Percentiles rank a stretch among this genome's conserved stretches.
These are phyloP conservation scores for Celoporthe dispersa DNA, from an alignment of 2,329 filamentous ascomycete species.

Conservation along the genomic window DNA sequence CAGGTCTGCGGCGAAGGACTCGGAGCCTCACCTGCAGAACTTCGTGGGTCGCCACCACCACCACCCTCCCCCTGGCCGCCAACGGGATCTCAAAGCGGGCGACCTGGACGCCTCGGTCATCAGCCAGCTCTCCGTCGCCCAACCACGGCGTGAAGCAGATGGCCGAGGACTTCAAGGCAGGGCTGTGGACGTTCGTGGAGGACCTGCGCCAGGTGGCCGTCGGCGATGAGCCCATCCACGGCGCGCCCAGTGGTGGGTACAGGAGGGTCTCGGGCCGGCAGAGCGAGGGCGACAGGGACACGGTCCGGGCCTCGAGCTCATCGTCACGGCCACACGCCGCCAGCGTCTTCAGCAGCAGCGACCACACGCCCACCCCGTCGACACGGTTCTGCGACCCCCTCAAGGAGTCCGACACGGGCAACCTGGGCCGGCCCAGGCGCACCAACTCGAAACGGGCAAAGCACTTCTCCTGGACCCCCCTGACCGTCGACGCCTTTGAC, in stretches of 20 bases:
- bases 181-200: conserved; percentile 92
- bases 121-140: conserved; percentile 42
- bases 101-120: conserved; percentile 60
- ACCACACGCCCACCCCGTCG: conserved; percentile 33
- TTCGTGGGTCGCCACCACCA: conserved; percentile 34
- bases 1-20: conserved; percentile 40
- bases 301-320: conserved; percentile 48
- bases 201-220: conserved; percentile 95
- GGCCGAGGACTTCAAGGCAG: conserved; percentile 85
- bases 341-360: conserved; percentile 44
- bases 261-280: conserved; percentile 25
- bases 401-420: conserved; percentile 25
- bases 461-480: conserved; percentile 64
- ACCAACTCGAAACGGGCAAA: conserved; percentile 47
- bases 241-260: conserved; percentile 37
- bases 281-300: conserved; percentile 46
- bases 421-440: conserved; percentile 22
- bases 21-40: conserved; percentile 37
- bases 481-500: conserved; percentile 60
- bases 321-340: conserved; percentile 47
- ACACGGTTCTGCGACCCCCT: conserved; percentile 28
- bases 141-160: conserved; percentile 68
- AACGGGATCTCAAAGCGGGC: conserved; percentile 56
- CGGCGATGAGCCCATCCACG: conserved; percentile 83
- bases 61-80: conserved; percentile 33